Conservation (phyloP, 2,329 filamentous ascomycete genomes). For the Penicillium fuscoglaucum region DNA sequence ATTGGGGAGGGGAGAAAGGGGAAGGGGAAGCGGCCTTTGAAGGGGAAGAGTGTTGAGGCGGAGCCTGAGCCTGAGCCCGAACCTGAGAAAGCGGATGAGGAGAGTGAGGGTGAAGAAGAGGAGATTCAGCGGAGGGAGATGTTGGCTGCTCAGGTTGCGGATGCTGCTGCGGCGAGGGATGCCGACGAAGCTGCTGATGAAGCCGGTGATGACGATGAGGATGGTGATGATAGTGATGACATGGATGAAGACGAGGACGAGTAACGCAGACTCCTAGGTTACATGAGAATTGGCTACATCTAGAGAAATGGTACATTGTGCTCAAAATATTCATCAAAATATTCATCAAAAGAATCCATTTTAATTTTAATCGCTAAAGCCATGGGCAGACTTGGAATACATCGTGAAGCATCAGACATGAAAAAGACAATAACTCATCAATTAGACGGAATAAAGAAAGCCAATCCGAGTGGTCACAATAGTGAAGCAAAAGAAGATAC, state of each 20-base stretch:
- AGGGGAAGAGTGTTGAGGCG: constrained; percentile 22
- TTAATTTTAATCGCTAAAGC: constrained; percentile 10
- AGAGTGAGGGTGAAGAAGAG: constrained; percentile 36
- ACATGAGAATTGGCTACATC: neutral
- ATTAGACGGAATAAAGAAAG: constrained; percentile 9
- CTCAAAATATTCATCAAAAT: neutral
- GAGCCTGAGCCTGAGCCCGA: constrained; percentile 5
- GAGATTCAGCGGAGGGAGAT: constrained; percentile 35
- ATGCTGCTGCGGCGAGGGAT: constrained; percentile 26
- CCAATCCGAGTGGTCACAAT: constrained; percentile 2
- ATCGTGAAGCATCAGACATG: constrained; percentile 19
- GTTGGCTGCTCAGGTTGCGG: constrained; percentile 31
- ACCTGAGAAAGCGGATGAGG: constrained; percentile 20
- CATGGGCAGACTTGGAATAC: constrained; percentile 1
- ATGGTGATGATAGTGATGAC: neutral
- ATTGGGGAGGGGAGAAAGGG: constrained; percentile 7
- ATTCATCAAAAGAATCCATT: constrained; percentile 7
- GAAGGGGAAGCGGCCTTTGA: constrained; percentile 14
- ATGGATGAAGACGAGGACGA: neutral
- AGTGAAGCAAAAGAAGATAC: constrained; percentile 1
- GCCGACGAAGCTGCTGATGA: constrained; percentile 29
- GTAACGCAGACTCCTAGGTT: neutral
- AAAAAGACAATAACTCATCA: constrained; percentile 10
- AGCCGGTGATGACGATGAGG: constrained; percentile 17
- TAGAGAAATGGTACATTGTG: neutral